Conservation (phyloP, 805 yeast species). For the Candida incommunis region DNA sequence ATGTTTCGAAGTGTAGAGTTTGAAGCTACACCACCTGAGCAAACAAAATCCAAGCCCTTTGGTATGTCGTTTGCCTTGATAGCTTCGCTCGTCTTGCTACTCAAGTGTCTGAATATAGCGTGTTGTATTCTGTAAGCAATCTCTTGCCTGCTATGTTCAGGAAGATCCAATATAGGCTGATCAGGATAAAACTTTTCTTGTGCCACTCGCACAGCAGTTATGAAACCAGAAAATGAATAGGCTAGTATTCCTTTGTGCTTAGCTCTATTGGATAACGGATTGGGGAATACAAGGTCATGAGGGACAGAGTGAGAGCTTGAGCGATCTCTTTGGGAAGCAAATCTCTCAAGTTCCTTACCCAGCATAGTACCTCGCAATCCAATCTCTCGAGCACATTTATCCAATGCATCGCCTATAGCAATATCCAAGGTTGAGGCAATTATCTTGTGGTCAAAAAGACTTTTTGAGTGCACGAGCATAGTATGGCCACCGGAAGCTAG, state of each 20-base stretch:
- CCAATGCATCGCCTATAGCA: conserved; percentile 88
- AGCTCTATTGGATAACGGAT: conserved; percentile 36
- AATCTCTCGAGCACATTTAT: conserved; percentile 78
- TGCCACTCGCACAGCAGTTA: conserved; percentile 34
- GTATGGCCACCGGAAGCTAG: conserved; percentile 94
- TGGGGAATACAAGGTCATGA: conserved; percentile 23
- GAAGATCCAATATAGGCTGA: conserved; percentile 8
- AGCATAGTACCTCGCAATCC: conserved; percentile 75
- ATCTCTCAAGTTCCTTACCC: conserved; percentile 66
- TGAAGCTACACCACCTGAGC: conserved; percentile 93
- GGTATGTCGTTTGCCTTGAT: conserved; percentile 21
- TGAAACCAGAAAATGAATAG: conserved; percentile 71
- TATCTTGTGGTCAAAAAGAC: conserved; percentile 54
- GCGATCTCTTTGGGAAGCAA: conserved; percentile 25
- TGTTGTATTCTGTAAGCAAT: conserved; percentile 33
- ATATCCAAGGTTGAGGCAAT: conserved; percentile 68
- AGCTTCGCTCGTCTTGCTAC: conserved; percentile 45
- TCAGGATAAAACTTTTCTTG: conserved; percentile 4
- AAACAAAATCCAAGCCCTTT: conserved; percentile 37
- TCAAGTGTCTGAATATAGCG: conserved; percentile 56
- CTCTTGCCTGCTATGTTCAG: conserved; percentile 10
- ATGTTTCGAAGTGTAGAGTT: conserved; percentile 26
- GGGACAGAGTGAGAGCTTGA: conserved; percentile 15
- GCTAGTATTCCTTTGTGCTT: conserved; percentile 25
- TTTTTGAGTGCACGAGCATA: conserved; percentile 55